Conservation (phyloP, 2,329 filamentous ascomycete genomes). For the Sordariomycetes sp. region DNA sequence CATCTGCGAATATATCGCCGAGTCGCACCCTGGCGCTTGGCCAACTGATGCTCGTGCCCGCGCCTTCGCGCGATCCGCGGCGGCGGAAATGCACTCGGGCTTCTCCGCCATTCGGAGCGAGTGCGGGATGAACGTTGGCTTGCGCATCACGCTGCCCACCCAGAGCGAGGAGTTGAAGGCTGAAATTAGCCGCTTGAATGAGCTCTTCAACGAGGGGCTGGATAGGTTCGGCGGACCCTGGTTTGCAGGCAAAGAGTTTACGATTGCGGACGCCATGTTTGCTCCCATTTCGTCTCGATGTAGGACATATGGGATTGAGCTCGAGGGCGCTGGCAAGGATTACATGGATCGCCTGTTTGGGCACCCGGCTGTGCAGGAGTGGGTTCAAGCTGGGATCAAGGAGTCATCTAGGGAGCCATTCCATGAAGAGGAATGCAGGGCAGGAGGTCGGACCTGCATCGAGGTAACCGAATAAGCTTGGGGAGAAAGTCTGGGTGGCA, state of each 20-base stretch:
- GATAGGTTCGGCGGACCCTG: slow-evolving; percentile 28
- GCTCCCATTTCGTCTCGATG: slow-evolving; percentile 27
- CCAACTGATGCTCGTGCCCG: slow-evolving; percentile 25
- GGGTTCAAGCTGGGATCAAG: slow-evolving; percentile 23
- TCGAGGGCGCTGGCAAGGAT: slow-evolving; percentile 17
- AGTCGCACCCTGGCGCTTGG: slow-evolving; percentile 29
- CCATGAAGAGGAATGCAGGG: slow-evolving; percentile 21
- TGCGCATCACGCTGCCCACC: slow-evolving; percentile 21
- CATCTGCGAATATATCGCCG: slow-evolving; percentile 35
- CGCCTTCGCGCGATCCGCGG: slow-evolving; percentile 30
- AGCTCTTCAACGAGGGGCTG: slow-evolving; percentile 26
- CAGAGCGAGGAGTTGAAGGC: slow-evolving; percentile 17
- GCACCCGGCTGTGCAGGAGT: slow-evolving; percentile 23
- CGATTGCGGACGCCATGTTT: slow-evolving; percentile 28
- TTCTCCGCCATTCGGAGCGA: slow-evolving; percentile 28
- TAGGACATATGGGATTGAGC: slow-evolving; percentile 23
- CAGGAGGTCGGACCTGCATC: too few species aligned
- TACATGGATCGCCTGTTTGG: slow-evolving; percentile 23
- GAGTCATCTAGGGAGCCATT: slow-evolving; percentile 25
- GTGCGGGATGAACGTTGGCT: slow-evolving; percentile 29
- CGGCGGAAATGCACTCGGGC: slow-evolving; percentile 35
- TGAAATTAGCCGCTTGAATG: slow-evolving; percentile 23
- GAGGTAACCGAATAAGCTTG: too few species aligned
- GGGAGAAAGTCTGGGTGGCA: too few species aligned
- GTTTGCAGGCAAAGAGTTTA: slow-evolving; percentile 25